Evolutionary conservation across 2,329 filamentous ascomycete genomes (phyloP).

Genomic region (Didymella arachidicola): DNA sequence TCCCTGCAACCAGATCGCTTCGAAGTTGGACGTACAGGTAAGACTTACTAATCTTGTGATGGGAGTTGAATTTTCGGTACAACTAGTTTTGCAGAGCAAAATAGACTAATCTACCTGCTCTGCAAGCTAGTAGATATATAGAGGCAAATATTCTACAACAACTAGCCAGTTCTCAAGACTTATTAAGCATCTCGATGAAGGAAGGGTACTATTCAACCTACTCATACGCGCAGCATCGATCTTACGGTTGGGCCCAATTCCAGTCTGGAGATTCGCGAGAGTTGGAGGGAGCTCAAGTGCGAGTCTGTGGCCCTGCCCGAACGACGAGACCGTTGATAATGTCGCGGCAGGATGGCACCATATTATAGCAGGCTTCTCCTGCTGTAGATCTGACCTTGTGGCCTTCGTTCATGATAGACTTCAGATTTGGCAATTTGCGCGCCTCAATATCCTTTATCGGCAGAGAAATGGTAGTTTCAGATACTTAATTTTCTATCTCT

Average conservation of each 20-base stretch:
- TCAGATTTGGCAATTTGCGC: neutral
- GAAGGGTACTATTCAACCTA: neutral
- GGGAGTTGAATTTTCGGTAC: neutral
- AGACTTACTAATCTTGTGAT: slow-evolving; percentile 5
- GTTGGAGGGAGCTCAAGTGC: neutral
- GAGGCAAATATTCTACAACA: too few relatives aligned
- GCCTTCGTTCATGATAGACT: neutral
- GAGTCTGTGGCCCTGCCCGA: neutral
- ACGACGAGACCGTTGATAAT: neutral
- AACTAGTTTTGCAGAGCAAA: neutral
- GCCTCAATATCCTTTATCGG: neutral
- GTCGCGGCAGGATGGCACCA: neutral
- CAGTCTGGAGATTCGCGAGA: neutral
- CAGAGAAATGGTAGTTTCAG: neutral
- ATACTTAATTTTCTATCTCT: neutral
- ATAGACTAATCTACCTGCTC: too few relatives aligned
- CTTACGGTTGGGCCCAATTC: neutral
- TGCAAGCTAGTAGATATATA: too few relatives aligned
- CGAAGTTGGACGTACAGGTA: neutral
- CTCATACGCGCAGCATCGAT: neutral
- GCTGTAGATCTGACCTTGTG: neutral
- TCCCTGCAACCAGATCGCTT: neutral
- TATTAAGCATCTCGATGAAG: too few relatives aligned
- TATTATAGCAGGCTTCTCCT: neutral
- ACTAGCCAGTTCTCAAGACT: too few relatives aligned